Evolutionary conservation across 306 rosid species (phyloP), one percentile per base, ranked within the genome.

Genomic region (Malus sylvestris): DNA sequence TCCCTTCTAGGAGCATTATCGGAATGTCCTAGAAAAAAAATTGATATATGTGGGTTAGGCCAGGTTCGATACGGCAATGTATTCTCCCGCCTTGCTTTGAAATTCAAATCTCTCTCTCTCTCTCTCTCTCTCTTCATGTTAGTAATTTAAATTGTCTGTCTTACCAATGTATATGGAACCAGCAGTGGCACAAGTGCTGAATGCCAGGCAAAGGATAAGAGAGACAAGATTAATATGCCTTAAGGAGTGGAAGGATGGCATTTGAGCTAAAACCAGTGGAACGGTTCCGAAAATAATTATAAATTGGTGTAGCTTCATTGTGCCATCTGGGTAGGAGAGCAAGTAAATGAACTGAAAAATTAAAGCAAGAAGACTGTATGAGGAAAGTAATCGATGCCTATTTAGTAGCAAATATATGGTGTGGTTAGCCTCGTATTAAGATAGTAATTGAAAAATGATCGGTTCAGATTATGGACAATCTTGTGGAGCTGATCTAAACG

Each of bases 211-310:
- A 3, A 93, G 90, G 66, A 74, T 8, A 35, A 93, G 85, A 89
- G 25, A 89, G 25, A 91, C n/a, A 51, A 93, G 86, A 73, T 89
- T 91, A 42, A 91, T 73, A 46, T 93, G 89, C 72, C 98, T 85
- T 22, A 93, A 71, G 68, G 97, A 91, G 74, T 93, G 97, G 81
- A 93, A 93, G 46, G 98, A 93, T 74, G 98, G 96, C 74, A 91
- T 77, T 79, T 93, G 98, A 82, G 95, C 95, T 81, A 93, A 78
- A 73, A 79, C 1, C 67, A 93, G 68, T 53, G 89, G 79, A 18
- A 86, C 13, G 9, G 71, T 78, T 35, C 96, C 95, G 74, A 82
- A 91, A 82, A 91, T 89, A 1, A 67, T 44, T 1, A 91, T 84
- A 20, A 93, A 91, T 88, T 88, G 80, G 76, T 91, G 83, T 11